Evolutionary conservation across 1,139 yeast species (phyloP), one percentile per base, ranked within the genome.

Genomic region (Sugiyamaella castrensis): DNA sequence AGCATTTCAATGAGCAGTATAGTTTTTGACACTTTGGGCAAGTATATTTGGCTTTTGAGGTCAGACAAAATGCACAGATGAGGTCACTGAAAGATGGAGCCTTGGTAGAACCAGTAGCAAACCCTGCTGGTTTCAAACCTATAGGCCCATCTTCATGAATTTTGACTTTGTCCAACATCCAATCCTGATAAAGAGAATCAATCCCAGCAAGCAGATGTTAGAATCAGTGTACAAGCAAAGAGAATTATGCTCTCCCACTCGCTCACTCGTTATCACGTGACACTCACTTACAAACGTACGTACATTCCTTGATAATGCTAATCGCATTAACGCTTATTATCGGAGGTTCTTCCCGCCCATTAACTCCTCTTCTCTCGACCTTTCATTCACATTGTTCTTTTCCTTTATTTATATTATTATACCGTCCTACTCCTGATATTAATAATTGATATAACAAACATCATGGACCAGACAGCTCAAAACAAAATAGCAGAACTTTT

Each of bases 401-500:
- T 19, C 5, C 3, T 19, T 4, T 19, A 19, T 5, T 19, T 19
- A 5, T 19, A 19, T 19, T 19, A 19, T 3, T 19, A 19, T 19
- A 3, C 5, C 24, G 5, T 19, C 5, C 34, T n/a, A 3, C 34
- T 5, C 3, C 34, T 31, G 34, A n/a, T 3, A 13, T 31, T 31
- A 5, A 31, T 13, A 13, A 31, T 4, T 13, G 15, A 31, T 31
- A 31, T 31, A 13, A 6, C 34, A 31, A 31, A 19, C 5, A 19
- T 19, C 29, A 43, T 43, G 47, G 47, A 43, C 31, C 46, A 42
- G 34, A 37, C 47, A 9, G 47, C 47, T 24, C 42, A 40, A 11
- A 32, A 19, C 13, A 48, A 57, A 30, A 59, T 67, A 12, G 56
- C 64, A 8, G 69, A 66, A 53, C 52, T 66, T 41, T 52, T 66